These are phyloP conservation scores for Hirsutella minnesotensis DNA, from an alignment of 2,329 filamentous ascomycete genomes.

Conservation along the genomic window DNA sequence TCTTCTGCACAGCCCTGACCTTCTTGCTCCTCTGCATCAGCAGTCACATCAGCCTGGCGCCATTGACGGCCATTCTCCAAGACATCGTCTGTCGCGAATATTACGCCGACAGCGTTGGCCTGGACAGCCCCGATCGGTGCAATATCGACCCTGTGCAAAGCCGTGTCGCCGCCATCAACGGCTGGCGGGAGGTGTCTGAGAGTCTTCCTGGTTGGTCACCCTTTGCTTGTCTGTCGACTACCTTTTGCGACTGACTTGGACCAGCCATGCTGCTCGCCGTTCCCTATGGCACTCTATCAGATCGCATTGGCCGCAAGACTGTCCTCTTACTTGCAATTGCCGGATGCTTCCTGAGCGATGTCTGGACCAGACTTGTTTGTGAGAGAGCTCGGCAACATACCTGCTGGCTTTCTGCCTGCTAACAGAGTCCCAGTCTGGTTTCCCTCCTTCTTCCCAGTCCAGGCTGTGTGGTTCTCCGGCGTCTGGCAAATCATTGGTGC, in stretches of 20 bases:
- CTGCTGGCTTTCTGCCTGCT: not conserved
- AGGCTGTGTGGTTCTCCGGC: slow-evolving; percentile 8
- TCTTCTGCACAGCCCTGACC: not conserved
- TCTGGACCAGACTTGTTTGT: slow-evolving; percentile 9
- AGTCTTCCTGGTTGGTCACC: slow-evolving; percentile 2
- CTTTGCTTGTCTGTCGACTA: not conserved
- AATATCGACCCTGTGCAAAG: slow-evolving; percentile 6
- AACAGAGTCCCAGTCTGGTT: slow-evolving; percentile 2
- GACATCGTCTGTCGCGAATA: slow-evolving; percentile 5
- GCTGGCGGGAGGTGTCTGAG: slow-evolving; percentile 7
- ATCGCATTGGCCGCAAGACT: slow-evolving; percentile 9
- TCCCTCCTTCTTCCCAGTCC: slow-evolving; percentile 5
- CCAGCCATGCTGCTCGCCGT: slow-evolving; percentile 5
- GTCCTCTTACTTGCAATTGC: slow-evolving; percentile 7
- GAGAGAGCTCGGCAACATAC: not conserved
- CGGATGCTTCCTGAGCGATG: slow-evolving; percentile 6
- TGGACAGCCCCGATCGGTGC: slow-evolving; percentile 1
- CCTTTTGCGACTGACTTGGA: not conserved
- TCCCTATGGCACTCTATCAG: slow-evolving; percentile 7
- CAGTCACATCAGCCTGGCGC: slow-evolving; percentile 2
- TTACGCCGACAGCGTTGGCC: not conserved
- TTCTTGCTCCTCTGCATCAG: not conserved
- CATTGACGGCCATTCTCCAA: slow-evolving; percentile 7
- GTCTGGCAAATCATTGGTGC: slow-evolving; percentile 8
- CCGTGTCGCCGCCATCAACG: slow-evolving; percentile 7